Base-by-base conservation (phyloP, 805 yeast genomes). In the Starmera amethionina region DNA sequence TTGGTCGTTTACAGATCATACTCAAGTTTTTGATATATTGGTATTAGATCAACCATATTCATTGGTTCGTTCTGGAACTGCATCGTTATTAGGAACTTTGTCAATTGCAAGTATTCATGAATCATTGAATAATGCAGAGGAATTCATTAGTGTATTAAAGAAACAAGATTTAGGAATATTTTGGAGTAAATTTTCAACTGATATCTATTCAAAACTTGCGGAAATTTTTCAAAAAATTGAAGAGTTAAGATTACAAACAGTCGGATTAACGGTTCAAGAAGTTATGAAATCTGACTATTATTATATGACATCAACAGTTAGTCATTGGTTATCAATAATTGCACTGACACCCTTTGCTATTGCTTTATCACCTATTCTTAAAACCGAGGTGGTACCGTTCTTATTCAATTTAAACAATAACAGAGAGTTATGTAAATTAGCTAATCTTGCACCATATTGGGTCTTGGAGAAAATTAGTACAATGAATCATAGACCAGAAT, bases 361-460 rank as follows among this genome's bases (percentile, higher is more conserved):
- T 0, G 62, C 76, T 8, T 56, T 82, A 33, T 70, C 75, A 35
- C 76, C 76, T 4, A 70, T 73, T 40, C 59, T 82, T 32, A 55
- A 65, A 9, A 58, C 64, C 3, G 63, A 73, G 39, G 68, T 88
- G 27, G 59, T 86, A 1, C 95, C 96, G 25, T 79, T 84, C 45
- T 62, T 87, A 42, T 64, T 85, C 51, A 65, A 71, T 14, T 61
- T 87, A 36, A 74, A 78, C 39, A 72, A 69, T 35, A 72, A 83
- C 66, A 78, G 85, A 44, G 97, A 90, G 45, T 85, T 85, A 12
- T 83, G 94, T 48, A 85, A 82, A 47, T 59, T 83, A 42, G 80
- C 81, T 0, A 71, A 70, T 29, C 59, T 83, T 10, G 68, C 69
- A 32, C 83, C 90, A 0, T 66, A 73, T 2, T 50, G 59, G 8